Base-by-base conservation (phyloP, 2,329 filamentous ascomycete species). In the Colletotrichum sp. region DNA sequence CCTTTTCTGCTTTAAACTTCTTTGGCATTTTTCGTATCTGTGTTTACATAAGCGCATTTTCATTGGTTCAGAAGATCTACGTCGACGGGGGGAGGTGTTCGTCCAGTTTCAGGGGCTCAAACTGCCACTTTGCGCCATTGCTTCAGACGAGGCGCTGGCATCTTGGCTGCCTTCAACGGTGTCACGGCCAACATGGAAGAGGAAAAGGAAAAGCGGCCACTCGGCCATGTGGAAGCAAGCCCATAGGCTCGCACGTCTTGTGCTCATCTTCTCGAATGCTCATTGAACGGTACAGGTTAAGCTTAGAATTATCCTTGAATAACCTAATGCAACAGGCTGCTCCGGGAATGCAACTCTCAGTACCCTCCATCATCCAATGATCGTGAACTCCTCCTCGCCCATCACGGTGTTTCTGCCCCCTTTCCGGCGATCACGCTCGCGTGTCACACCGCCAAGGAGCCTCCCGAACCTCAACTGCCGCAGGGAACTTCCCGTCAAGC, bases 1-100 rank as follows among this genome's bases (percentile, higher is more conserved):
- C 58, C 34, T 69, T 72, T 57, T 36, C 69, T 69, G 57, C 64
- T 68, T 68, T 72, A 68, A 62, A 43, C 64, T 43, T 72, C 47
- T 59, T 66, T 69, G n/a, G 33, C 36, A 6, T n/a, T 18, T 47
- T 27, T 21, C 29, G 29, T 31, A 31, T 29, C 51, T 58, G 16
- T 58, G 15, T 24, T 59, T 66, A 70, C 29, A 38, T 59, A 66
- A 70, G 27, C 62, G 16, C 6, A 15, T 11, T 16, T 59, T 59
- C 24, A 66, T 66, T 59, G 51, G 51, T 8, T 16, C 9, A 9
- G 13, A 21, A 27, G 59, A 70, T 43, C 31, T 59, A 59, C 29
- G 29, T 43, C 12, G 27, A 59, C 18, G 18, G 11, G 57, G 57
- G 29, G 21, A 16, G 51, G 64, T 16, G 64, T 38, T 31, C 33